phyloP scores from a whole-genome alignment of 1,284 basidiomycete species.

The Ganoderma multipileum region DNA sequence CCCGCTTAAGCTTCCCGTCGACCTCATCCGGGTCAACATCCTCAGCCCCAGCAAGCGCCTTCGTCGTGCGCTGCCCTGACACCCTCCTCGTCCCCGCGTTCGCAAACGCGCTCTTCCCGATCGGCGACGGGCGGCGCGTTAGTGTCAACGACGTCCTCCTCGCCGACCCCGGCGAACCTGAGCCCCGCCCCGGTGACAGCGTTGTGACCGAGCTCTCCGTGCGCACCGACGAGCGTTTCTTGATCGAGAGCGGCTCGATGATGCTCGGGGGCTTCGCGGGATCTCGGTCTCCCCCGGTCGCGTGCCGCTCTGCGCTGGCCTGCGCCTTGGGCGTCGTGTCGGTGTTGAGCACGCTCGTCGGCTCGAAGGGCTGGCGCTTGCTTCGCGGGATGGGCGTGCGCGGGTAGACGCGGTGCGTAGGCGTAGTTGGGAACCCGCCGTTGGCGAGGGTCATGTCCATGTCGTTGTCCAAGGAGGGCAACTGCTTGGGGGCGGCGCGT shows the following conservation, averaged over 20 bases:
- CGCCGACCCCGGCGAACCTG: conserved; percentile 50
- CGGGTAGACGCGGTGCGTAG: conserved; percentile 36
- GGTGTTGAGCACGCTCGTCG: conserved; percentile 46
- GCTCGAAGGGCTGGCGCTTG: conserved; percentile 67
- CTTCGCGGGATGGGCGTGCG: conserved; percentile 67
- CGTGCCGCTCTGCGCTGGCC: conserved; percentile 30
- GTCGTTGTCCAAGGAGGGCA: conserved; percentile 53
- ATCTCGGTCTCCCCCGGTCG: conserved; percentile 13
- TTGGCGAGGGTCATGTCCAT: conserved; percentile 47
- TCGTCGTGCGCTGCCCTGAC: conserved; percentile 52
- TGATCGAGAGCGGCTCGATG: conserved; percentile 79
- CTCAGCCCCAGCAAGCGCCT: conserved; percentile 21
- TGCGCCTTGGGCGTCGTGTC: conserved; percentile 54
- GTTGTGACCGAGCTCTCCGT: conserved; percentile 33
- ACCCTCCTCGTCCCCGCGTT: conserved; percentile 50
- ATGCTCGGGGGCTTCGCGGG: conserved; percentile 22
- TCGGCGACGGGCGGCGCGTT: conserved; percentile 31
- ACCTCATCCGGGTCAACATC: conserved; percentile 44
- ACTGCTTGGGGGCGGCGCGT: conserved; percentile 5
- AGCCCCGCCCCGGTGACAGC: conserved; percentile 30
- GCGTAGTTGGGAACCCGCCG: conserved; percentile 36
- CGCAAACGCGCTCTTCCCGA: conserved; percentile 31
- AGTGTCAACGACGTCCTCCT: conserved; percentile 45
- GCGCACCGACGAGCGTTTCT: conserved; percentile 74
- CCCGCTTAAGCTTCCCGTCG: conserved; percentile 44